Evolutionary conservation across 1,284 basidiomycete genomes (phyloP), one percentile per base, ranked within the genome.

Genomic region (Fistulinella cinereoalba): DNA sequence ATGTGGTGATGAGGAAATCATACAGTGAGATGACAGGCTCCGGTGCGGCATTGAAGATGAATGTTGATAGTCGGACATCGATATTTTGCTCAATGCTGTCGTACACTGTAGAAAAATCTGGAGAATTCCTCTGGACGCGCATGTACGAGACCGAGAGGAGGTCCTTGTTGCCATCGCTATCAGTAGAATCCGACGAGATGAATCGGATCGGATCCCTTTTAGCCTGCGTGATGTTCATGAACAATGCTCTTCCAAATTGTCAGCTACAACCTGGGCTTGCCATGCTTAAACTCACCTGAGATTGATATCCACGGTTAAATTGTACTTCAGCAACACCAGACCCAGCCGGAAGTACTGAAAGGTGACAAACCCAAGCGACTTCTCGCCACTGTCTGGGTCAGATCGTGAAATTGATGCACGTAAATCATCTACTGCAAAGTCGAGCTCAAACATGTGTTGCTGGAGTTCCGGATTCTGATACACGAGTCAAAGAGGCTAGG

Each of bases 1-100:
- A 97, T 0, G 95, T 97, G 6, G 91, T 89, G 88, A 99, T 97
- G 68, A 99, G 85, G 72, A 97, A 98, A 70, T 99, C 94, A 68
- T 98, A 99, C 10, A 99, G 71, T 2, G 86, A 79, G 33, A 99
- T 73, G 38, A 99, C 87, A 16, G 96, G 95, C 61, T 94, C 92
- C 2, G 97, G 93, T 4, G 90, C 89, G 2, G 92, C 84, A 50
- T 86, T 83, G 67, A 99, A 85, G 52, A 95, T 81, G 69, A 99
- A 88, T 0, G 97, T 98, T 4, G 96, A 97, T 37, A 99, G 76
- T 57, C 86, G 85, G 50, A 95, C 81, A 60, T 95, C 87, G 48
- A 99, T 82, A 49, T 73, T 89, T 68, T 97, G 91, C 60, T 97
- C 89, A 44, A 96, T 85, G 13, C 89, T 88, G 54, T 96, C 92